Conservation (phyloP, 768 basidiomycete genomes). For the Termitomyces sp. region DNA sequence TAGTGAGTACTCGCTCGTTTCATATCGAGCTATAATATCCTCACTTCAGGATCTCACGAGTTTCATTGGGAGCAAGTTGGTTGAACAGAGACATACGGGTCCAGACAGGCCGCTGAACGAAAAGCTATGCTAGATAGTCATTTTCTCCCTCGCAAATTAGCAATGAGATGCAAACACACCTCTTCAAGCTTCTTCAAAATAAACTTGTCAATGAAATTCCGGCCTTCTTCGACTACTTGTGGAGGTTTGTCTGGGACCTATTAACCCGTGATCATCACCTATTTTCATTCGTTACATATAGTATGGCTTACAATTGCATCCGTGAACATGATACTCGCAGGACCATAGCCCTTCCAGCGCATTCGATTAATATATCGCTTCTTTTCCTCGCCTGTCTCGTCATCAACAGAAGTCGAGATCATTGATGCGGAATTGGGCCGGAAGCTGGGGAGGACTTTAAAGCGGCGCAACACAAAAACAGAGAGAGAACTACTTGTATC, state of each 20-base stretch:
- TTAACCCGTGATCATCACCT: background rate
- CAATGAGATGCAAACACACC: constrained; percentile 27
- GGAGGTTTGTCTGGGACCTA: constrained; percentile 68
- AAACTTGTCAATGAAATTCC: constrained; percentile 44
- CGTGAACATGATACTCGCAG: constrained; percentile 60
- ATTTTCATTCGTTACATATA: background rate
- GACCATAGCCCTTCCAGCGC: constrained; percentile 83
- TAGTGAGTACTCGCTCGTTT: background rate
- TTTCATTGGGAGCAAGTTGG: constrained; percentile 64
- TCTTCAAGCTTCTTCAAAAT: constrained; percentile 50
- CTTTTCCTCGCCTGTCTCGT: constrained; percentile 75
- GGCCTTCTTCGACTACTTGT: constrained; percentile 53
- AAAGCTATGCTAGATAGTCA: constrained; percentile 40
- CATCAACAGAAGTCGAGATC: constrained; percentile 57
- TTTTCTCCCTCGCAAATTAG: background rate
- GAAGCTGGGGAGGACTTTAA: constrained; percentile 41
- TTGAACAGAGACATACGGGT: constrained; percentile 82
- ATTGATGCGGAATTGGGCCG: constrained; percentile 75
- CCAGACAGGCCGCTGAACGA: constrained; percentile 81
- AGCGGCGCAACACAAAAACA: background rate
- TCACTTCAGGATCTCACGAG: constrained; percentile 73
- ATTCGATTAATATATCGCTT: constrained; percentile 80
- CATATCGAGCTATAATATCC: constrained; percentile 14
- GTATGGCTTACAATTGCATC: constrained; percentile 45
- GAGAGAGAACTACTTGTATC: constrained; percentile 58